Percentiles rank a stretch among this genome's conserved stretches.
Conservation (phyloP, 306 rosid species). For the Psophocarpus tetragonolobus region DNA sequence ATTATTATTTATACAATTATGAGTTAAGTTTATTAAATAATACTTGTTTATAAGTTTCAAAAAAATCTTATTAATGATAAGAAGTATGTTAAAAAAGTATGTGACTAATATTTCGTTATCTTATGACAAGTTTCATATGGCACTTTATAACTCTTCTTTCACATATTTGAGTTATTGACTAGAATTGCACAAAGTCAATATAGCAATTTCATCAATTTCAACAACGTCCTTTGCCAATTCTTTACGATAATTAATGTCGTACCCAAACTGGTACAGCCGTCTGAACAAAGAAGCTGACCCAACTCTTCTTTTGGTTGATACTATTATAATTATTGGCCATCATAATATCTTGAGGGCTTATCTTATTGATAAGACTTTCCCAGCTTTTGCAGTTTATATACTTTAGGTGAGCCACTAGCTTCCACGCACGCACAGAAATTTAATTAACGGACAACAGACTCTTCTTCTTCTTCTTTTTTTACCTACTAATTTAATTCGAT, state of each 20-base stretch:
- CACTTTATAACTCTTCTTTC: not conserved
- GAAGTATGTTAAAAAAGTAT: not conserved
- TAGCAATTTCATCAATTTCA: not conserved
- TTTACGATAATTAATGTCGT: not conserved
- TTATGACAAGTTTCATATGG: not conserved
- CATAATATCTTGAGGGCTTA: not conserved
- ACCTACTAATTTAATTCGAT: not conserved
- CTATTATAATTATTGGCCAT: no score
- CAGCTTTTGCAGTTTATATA: no score
- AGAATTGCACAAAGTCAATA: not conserved
- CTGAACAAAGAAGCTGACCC: not conserved
- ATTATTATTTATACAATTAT: not conserved
- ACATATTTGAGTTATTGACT: not conserved
- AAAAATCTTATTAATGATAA: not conserved
- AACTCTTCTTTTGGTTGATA: not conserved
- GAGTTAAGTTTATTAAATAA: not conserved
- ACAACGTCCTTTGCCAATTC: not conserved
- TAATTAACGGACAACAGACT: not conserved
- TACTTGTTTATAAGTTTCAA: not conserved
- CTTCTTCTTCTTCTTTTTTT: no score
- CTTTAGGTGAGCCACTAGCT: conserved; percentile 4
- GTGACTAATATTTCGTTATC: not conserved
- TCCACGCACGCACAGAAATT: not conserved
- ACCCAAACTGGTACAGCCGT: not conserved
- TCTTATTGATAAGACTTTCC: not conserved